phyloP scores from a whole-genome alignment of 2,329 filamentous ascomycete species.

The Colletotrichum nymphaeae region DNA sequence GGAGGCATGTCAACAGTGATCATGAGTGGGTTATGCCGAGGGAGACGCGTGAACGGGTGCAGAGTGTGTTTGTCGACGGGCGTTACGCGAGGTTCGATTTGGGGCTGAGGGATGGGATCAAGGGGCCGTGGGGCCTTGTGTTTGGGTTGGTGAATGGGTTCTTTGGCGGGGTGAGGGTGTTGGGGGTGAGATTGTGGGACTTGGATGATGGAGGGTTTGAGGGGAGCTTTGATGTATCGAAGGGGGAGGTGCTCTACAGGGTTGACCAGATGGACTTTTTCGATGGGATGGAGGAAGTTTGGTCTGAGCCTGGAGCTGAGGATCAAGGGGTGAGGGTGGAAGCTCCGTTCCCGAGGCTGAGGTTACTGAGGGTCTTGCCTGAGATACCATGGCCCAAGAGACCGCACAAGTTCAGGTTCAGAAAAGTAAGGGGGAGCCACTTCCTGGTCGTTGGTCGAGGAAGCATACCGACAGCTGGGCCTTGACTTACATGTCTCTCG shows the following conservation, averaged over 20 bases:
- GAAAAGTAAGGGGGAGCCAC: not conserved
- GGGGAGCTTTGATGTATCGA: not conserved
- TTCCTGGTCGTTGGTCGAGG: not conserved
- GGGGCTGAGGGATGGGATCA: not conserved
- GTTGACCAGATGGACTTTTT: not conserved
- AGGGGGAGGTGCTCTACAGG: not conserved
- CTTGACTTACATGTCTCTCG: not conserved
- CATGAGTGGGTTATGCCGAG: constrained; percentile 1
- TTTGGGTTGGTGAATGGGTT: not conserved
- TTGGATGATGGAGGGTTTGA: not conserved
- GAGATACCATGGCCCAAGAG: not conserved
- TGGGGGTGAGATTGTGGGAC: not conserved
- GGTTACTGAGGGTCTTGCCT: not conserved
- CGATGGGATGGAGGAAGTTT: not conserved
- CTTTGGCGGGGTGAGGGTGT: not conserved
- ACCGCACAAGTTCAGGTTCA: not conserved
- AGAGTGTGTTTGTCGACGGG: not conserved
- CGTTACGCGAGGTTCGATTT: not conserved
- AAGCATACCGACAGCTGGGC: not conserved
- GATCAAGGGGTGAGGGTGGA: not conserved
- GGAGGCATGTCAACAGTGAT: not conserved
- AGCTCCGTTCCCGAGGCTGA: not conserved
- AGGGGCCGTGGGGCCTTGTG: not conserved
- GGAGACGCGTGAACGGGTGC: not conserved
- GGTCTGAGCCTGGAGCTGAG: not conserved